phyloP scores from a whole-genome alignment of 2,329 filamentous ascomycete species.

The Beauveria caledonica region DNA sequence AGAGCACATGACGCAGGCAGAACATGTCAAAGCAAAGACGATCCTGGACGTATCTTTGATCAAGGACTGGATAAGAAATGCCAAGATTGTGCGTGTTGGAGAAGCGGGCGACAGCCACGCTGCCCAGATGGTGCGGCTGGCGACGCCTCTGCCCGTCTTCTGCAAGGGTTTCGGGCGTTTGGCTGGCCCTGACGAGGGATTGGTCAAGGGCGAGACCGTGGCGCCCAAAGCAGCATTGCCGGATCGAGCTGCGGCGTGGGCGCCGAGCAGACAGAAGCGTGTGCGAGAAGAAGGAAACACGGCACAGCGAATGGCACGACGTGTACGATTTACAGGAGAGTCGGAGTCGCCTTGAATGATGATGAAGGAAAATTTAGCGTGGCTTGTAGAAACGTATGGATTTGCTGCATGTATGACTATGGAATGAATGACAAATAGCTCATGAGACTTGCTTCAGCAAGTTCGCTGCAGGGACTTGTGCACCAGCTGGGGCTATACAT shows the following conservation, averaged over 20 bases:
- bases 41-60: constrained; percentile 51
- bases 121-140: constrained; percentile 41
- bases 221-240: not conserved
- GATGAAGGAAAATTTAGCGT: too few species aligned
- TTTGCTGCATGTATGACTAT: not conserved
- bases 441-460: not conserved
- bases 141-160: constrained; percentile 41
- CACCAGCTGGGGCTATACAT: not conserved
- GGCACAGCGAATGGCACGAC: not conserved
- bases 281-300: not conserved
- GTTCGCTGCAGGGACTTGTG: not conserved
- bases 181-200: constrained; percentile 38
- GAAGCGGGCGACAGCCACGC: constrained; percentile 23
- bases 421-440: not conserved
- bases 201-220: constrained; percentile 25
- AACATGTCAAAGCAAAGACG: constrained; percentile 46
- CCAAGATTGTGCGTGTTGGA: constrained; percentile 33
- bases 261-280: not conserved
- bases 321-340: constrained; percentile 6
- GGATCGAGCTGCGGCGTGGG: not conserved
- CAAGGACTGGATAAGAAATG: constrained; percentile 51
- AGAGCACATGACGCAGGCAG: constrained; percentile 63
- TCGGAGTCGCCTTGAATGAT: not conserved
- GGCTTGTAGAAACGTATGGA: not conserved
- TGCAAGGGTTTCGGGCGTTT: constrained; percentile 37